Evolutionary conservation across 768 basidiomycete genomes (phyloP).

Genomic region (Exidia glandulosa): DNA sequence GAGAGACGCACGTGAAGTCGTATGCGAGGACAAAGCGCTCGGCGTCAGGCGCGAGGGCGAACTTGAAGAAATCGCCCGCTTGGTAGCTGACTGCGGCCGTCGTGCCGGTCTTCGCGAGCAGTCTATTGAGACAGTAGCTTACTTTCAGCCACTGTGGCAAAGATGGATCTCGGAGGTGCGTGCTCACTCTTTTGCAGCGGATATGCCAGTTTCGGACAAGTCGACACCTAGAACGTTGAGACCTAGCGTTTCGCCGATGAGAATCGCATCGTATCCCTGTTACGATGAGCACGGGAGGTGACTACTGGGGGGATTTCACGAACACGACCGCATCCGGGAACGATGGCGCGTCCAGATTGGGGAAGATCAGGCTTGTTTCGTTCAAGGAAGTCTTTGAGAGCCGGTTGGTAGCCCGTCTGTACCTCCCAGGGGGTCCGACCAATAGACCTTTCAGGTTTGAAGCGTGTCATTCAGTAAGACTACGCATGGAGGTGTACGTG

Average conservation of each 20-base stretch:
- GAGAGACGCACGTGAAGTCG: slow-evolving; percentile 44
- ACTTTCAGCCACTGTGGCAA: background rate
- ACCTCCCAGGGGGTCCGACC: slow-evolving; percentile 65
- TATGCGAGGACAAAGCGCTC: slow-evolving; percentile 45
- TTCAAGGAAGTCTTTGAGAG: slow-evolving; percentile 41
- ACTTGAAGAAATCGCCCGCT: slow-evolving; percentile 44
- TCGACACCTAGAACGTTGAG: slow-evolving; percentile 44
- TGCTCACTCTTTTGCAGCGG: slow-evolving; percentile 34
- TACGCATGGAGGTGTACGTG: background rate
- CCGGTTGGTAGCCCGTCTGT: slow-evolving; percentile 40
- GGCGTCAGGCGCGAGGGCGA: slow-evolving; percentile 16
- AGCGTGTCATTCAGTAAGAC: background rate
- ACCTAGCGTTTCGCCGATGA: slow-evolving; percentile 38
- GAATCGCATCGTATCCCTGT: slow-evolving; percentile 52
- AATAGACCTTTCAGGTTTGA: slow-evolving; percentile 33
- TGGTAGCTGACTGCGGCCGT: slow-evolving; percentile 6
- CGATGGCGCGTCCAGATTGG: slow-evolving; percentile 29
- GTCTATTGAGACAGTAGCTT: background rate
- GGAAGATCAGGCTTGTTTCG: slow-evolving; percentile 35
- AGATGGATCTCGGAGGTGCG: background rate
- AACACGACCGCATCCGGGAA: slow-evolving; percentile 50
- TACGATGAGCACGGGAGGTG: background rate
- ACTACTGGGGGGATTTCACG: background rate
- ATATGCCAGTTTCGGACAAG: slow-evolving; percentile 42
- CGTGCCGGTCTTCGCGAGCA: background rate